Base-by-base conservation (phyloP, 1,139 yeast genomes). In the Debaryomyces sp. region DNA sequence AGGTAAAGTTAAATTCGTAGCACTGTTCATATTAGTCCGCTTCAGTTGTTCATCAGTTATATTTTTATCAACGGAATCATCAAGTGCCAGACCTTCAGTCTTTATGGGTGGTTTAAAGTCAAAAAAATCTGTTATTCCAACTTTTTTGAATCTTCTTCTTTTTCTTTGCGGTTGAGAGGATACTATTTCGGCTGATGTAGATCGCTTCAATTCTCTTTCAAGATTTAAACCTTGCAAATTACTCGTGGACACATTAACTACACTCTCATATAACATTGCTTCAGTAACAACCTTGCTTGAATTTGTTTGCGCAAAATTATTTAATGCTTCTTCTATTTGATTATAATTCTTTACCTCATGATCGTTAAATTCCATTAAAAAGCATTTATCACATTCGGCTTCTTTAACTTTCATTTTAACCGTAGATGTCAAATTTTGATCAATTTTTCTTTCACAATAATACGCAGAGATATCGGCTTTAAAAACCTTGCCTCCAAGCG, bases 111-210 rank as follows among this genome's bases (percentile, higher is more conserved):
- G 9, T 22, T 41, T 41, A 22, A 70, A 62, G 47, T 70, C 69
- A 47, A 72, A 70, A 48, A 71, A 71, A 48, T 70, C 72, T 40
- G 70, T 58, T 23, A 63, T 66, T 45, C 62, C 66, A 1, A 68
- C 71, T 45, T 64, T 63, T 47, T 69, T 70, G 43, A 69, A 64
- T 44, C 63, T 68, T 36, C 68, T 57, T 55, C 76, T 58, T 49
- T 70, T 70, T 38, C 73, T 54, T 7, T 47, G 36, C 23, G 35
- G 57, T 21, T 34, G 29, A 6, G 48, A 21, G 22, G 45, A 47
- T 24, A 45, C 30, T 34, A 42, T 35, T 33, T 48, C 54, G 1
- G 56, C 10, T 6, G 50, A 45, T 4, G 9, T 13, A 15, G 10
- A 6, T 5, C 43, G 39, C 26, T 50, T 50, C 39, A 44, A 21